These are phyloP conservation scores for Wickerhamiella brachini DNA, from an alignment of 805 yeast genomes.

Conservation along the genomic window DNA sequence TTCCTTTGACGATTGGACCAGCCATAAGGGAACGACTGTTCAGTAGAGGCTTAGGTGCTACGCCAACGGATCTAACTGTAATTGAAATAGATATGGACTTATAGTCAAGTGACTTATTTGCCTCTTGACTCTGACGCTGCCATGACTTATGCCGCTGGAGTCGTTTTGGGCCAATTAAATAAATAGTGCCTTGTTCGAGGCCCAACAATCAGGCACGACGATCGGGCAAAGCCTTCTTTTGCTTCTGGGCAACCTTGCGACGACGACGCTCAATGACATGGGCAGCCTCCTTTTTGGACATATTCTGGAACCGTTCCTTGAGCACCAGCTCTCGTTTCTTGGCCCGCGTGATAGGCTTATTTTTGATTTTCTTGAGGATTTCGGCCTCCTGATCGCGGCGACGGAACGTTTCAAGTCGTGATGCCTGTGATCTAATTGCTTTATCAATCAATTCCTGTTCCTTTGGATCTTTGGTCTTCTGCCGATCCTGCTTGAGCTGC, in stretches of 20 bases:
- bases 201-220: constrained; percentile 17
- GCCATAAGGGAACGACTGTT: constrained; percentile 43
- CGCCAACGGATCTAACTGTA: background rate
- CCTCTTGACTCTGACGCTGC: no score
- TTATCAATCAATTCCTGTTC: constrained; percentile 23
- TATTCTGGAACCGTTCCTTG: constrained; percentile 24
- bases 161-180: background rate
- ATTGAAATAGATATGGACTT: background rate
- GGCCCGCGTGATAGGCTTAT: constrained; percentile 35
- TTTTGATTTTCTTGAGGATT: constrained; percentile 48
- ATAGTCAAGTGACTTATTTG: no score
- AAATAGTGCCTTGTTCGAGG: background rate
- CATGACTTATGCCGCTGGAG: no score
- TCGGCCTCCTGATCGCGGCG: constrained; percentile 62
- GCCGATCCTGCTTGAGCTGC: constrained; percentile 40
- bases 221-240: constrained; percentile 26
- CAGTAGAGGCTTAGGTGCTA: background rate
- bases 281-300: constrained; percentile 25
- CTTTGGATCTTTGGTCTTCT: constrained; percentile 33
- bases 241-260: constrained; percentile 27
- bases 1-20: constrained; percentile 74
- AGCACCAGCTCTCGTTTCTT: constrained; percentile 26
- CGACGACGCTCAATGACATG: constrained; percentile 24
- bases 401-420: constrained; percentile 46
- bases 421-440: constrained; percentile 24